Conservation (phyloP, 2,329 filamentous ascomycete genomes). For the Fusarium verticillioides region DNA sequence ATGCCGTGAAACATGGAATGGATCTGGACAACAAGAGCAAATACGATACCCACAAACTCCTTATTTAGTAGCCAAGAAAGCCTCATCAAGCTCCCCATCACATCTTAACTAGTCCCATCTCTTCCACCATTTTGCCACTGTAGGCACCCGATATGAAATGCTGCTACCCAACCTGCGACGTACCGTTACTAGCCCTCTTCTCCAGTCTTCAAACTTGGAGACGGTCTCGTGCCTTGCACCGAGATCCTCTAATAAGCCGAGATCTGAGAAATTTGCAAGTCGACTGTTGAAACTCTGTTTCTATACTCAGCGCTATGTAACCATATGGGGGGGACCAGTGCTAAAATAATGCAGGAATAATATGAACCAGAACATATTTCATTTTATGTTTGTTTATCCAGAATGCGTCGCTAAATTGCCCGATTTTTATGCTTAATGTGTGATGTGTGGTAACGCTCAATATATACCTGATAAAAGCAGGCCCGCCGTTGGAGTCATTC, state of each 20-base stretch:
- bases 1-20: background rate
- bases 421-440: constrained; percentile 25
- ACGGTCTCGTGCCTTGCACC: constrained; percentile 7
- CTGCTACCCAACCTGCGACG: constrained; percentile 15
- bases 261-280: background rate
- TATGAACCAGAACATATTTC: constrained; percentile 7
- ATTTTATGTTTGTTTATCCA: constrained; percentile 24
- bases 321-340: background rate
- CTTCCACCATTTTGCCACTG: constrained; percentile 31
- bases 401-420: constrained; percentile 34
- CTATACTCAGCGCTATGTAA: background rate
- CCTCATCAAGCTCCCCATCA: background rate
- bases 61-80: background rate
- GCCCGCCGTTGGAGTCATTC: constrained; percentile 9
- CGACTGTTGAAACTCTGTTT: background rate
- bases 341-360: background rate
- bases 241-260: background rate
- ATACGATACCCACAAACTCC: background rate
- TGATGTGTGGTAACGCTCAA: constrained; percentile 9
- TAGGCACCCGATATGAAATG: constrained; percentile 12
- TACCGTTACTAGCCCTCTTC: constrained; percentile 3
- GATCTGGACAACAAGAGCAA: background rate
- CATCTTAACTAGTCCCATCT: background rate
- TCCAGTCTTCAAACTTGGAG: constrained; percentile 24
- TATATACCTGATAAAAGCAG: constrained; percentile 15